Conservation (phyloP, 2,329 filamentous ascomycete species). For the Triangularia verruculosa region DNA sequence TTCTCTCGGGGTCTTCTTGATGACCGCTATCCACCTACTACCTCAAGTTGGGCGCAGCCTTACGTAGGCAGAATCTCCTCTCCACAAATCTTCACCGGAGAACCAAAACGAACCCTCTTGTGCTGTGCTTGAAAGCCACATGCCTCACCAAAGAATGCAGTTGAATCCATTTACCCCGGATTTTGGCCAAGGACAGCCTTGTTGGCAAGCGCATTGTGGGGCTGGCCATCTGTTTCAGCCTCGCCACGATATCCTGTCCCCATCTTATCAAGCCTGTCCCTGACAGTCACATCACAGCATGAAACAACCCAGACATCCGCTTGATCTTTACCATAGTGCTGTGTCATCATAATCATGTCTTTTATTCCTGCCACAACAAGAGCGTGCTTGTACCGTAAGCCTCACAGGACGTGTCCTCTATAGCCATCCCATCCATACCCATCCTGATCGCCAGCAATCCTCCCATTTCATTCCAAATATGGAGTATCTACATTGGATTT, state of each 20-base stretch:
- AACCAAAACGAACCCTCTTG: too few species aligned
- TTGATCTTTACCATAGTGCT: neutral
- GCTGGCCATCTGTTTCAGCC: neutral
- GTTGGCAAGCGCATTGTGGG: neutral
- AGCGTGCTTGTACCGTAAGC: too few species aligned
- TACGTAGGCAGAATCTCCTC: too few species aligned
- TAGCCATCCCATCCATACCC: neutral
- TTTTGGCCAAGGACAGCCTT: neutral
- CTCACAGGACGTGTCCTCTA: neutral
- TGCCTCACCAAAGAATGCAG: too few species aligned
- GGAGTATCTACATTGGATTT: neutral
- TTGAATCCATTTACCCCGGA: too few species aligned
- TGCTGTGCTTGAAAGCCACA: too few species aligned
- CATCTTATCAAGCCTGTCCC: neutral
- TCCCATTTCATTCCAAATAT: neutral
- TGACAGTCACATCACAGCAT: neutral
- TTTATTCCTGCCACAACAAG: neutral
- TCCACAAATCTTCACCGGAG: too few species aligned
- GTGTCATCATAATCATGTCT: constrained; percentile 7
- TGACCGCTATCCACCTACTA: too few species aligned
- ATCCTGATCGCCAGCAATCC: neutral
- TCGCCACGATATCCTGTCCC: neutral
- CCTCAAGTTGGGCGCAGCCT: too few species aligned
- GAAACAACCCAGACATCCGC: neutral
- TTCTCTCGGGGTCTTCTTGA: too few species aligned